Conservation (phyloP, 1,284 basidiomycete species). For the Inonotus hispidus region DNA sequence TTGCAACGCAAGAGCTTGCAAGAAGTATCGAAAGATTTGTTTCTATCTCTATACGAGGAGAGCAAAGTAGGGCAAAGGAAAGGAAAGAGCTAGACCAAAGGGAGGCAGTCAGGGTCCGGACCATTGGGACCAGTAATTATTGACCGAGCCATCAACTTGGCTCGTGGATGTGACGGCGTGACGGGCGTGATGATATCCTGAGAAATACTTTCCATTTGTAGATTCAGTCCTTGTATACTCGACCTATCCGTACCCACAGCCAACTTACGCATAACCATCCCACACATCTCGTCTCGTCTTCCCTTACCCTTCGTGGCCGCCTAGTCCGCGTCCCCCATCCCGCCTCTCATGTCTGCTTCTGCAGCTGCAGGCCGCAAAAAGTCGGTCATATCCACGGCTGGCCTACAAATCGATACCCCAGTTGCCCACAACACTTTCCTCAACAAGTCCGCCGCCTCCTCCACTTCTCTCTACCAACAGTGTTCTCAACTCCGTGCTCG, state of each 20-base stretch:
- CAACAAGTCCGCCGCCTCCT: slow-evolving; percentile 78
- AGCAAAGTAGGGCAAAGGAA: not conserved
- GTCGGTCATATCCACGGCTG: slow-evolving; percentile 62
- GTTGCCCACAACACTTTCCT: slow-evolving; percentile 76
- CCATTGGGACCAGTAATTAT: not conserved
- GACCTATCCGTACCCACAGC: not conserved
- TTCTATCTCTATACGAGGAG: not conserved
- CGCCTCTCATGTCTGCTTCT: slow-evolving; percentile 53
- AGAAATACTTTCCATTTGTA: not conserved
- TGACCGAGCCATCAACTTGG: not conserved
- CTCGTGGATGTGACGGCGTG: not conserved
- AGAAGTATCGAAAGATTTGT: not conserved
- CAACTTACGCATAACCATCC: slow-evolving; percentile 6
- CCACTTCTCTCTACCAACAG: slow-evolving; percentile 84
- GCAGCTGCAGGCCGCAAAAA: slow-evolving; percentile 75
- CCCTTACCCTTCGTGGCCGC: slow-evolving; percentile 10
- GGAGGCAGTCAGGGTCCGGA: not conserved
- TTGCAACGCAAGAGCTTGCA: too few relatives aligned
- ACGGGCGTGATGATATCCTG: not conserved
- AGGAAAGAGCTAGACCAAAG: not conserved
- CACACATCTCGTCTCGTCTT: slow-evolving; percentile 1
- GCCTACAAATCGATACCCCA: slow-evolving; percentile 66
- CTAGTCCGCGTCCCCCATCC: slow-evolving; percentile 13
- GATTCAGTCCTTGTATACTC: not conserved
- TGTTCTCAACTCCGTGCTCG: slow-evolving; percentile 70